Evolutionary conservation across 108 stramenopile species (phyloP), one percentile per base, ranked within the genome.

Genomic region (Fistulifera pelliculosa): DNA sequence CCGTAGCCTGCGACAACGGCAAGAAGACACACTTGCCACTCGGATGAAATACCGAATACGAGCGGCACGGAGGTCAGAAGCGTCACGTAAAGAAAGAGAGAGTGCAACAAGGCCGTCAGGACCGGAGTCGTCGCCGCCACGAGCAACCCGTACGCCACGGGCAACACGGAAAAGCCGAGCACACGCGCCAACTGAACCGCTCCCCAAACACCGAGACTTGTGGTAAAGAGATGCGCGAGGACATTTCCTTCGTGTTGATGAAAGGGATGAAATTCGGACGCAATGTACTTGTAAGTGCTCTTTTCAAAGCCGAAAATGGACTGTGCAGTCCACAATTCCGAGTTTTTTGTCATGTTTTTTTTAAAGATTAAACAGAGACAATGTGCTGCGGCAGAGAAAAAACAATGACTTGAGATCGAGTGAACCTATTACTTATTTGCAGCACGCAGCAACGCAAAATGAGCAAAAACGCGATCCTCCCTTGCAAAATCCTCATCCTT

Each of bases 211-310:
- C 70, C 76, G 11, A 77, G 38, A 12, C 67, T 65, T 3, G 76
- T 72, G 16, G 76, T 77, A 47, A 62, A 55, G 8, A 77, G 26
- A 49, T 77, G 76, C 24, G 54, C 22, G 14, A 65, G 42, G 26
- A 63, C 70, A 49, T 77, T 77, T 27, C 71, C 38, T 40, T 71
- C 70, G 56, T 77, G 76, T 49, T 68, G 68, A 67, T 77, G 76
- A 52, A 52, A 77, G 24, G 66, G 66, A 56, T 77, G 76, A 45
- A 77, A 77, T 14, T 71, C 62, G 39, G 51, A 28, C 13, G 70
- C 62, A 24, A 77, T 50, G 40, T 71, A 47, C n/a, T 54, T 16
- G 45, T 77, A 77, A 1, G 71, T 41, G 11, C 38, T 31, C 43
- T 77, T 77, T 35, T 35, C 31, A 8, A 35, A 35, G 31, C 31